Percentiles rank a stretch among this genome's conserved stretches.
Conservation (phyloP, 2,329 filamentous ascomycete species). For the Pseudocercospora fuligena region DNA sequence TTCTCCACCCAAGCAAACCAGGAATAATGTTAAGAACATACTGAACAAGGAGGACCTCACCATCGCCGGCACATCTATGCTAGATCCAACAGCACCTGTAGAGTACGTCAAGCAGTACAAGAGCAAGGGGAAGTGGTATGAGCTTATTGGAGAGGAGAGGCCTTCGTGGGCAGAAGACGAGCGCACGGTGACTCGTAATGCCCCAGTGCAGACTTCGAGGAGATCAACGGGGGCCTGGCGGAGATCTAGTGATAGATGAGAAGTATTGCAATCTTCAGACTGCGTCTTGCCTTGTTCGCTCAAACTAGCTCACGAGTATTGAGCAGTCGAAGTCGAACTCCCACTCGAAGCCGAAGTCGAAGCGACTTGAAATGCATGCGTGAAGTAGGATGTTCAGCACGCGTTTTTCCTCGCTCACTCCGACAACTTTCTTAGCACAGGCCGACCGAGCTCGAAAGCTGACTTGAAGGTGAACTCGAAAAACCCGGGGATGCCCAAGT, state of each 20-base stretch:
- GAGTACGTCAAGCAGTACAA: slow-evolving; percentile 22
- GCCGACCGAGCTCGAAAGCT: too few species aligned
- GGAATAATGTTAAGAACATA: slow-evolving; percentile 1
- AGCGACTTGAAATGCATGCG: too few species aligned
- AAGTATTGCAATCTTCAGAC: neutral
- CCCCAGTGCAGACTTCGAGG: neutral
- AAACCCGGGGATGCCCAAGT: too few species aligned
- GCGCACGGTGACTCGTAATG: slow-evolving; percentile 11
- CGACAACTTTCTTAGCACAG: too few species aligned
- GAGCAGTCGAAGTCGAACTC: neutral
- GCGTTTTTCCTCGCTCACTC: too few species aligned
- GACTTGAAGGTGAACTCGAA: too few species aligned
- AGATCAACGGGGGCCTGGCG: slow-evolving; percentile 8
- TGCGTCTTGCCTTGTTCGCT: neutral
- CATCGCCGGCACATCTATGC: slow-evolving; percentile 22
- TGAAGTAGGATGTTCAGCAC: too few species aligned
- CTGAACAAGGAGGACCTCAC: slow-evolving; percentile 18
- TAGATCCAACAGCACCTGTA: slow-evolving; percentile 21
- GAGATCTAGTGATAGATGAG: slow-evolving; percentile 8
- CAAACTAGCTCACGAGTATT: neutral
- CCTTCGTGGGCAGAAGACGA: slow-evolving; percentile 29
- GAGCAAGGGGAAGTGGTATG: slow-evolving; percentile 26
- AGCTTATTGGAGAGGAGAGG: slow-evolving; percentile 16
- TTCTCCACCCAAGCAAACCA: neutral
- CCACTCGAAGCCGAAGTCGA: neutral